Evolutionary conservation across 139 green algal species (phyloP), one percentile per base, ranked within the genome.

Genomic region (Deuterostichococcus epilithicus): DNA sequence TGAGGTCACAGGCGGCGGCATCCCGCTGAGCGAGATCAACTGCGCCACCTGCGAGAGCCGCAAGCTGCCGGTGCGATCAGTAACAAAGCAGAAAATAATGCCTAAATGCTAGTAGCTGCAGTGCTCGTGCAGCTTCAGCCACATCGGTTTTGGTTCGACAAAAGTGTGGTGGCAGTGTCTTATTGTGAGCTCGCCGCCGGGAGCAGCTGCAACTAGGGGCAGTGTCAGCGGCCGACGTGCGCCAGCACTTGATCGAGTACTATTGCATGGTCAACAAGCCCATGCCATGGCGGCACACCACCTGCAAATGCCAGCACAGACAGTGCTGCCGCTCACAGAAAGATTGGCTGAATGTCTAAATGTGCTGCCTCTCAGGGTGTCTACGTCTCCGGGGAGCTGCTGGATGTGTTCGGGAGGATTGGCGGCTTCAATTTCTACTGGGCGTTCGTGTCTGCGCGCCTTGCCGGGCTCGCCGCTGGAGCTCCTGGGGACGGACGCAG

Each of bases 351-450:
- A 28, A 25, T n/a, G 13, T 5, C 5, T 25, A 13, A 25, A 5
- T 23, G 18, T 28, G 3, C 8, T 25, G 20, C 10, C 20, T 63
- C 83, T 33, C 88, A 88, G 18, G 84, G 87, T 0, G 33, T 97
- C 68, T 85, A 86, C 74, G 30, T 97, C 20, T 95, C 89, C 72
- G 93, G 94, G 1, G 94, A 98, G 84, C 71, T 97, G 32, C 73
- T 89, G 25, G 94, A 97, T 75, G 86, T 97, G 10, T 94, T 94
- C 82, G 93, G 93, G 0, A 81, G 93, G 26, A 95, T 97, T n/a
- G 94, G 94, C 5, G 94, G 94, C 33, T 98, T 96, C 86, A 98
- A 98, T 72, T 98, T 98, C 77, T 92, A 91, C 28, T 97, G 87
- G 88, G 94, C 94, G 0, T 97, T 91, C 90, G 75, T 91, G 2